Base-by-base conservation (phyloP, 306 rosid species). In the Malus sylvestris region DNA sequence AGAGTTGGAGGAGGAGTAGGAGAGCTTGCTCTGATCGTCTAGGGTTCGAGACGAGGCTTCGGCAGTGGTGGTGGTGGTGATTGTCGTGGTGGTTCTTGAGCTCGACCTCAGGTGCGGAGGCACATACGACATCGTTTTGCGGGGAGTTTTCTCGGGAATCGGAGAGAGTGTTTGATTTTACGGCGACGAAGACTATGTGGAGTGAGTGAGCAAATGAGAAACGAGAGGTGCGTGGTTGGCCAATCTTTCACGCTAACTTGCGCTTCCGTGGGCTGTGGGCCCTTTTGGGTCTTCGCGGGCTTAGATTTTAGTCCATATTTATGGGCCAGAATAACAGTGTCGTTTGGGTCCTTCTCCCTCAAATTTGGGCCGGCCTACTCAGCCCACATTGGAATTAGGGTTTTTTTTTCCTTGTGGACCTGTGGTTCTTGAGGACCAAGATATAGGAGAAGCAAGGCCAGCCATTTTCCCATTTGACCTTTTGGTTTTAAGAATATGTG, bases 101-200 rank as follows among this genome's bases (percentile, higher is more conserved):
- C 62, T 70, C 2, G 88, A 81, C 63, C 97, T 85, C 45, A 88
- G 87, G 85, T 87, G 97, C 7, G 97, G 97, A 73, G 97, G 97
- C 27, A 89, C 93, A 61, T 92, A 92, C 86, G 97, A 90, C 97
- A 92, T 92, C 86, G 93, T 87, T 86, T 80, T 5, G 61, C 53
- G 52, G 77, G 16, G 23, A 62, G 61, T 38, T 18, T 66, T 79
- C 38, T 30, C 19, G 20, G 15, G 14, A 33, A 71, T 55, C 27
- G 61, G 73, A 33, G 51, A 42, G 70, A 73, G 73, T 33, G 55
- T 30, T 32, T 20, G 44, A 74, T 61, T 44, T 44, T 18, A 68
- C 59, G 59, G 53, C 77, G 69, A 73, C 29, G 35, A 44, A 19
- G 63, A 9, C 52, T 60, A 9, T 4, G 32, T 3, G 67, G 67